Percentiles rank a stretch among this genome's conserved stretches.
phyloP scores from a whole-genome alignment of 1,284 basidiomycete species.

The Cryptococcus maquisensis region DNA sequence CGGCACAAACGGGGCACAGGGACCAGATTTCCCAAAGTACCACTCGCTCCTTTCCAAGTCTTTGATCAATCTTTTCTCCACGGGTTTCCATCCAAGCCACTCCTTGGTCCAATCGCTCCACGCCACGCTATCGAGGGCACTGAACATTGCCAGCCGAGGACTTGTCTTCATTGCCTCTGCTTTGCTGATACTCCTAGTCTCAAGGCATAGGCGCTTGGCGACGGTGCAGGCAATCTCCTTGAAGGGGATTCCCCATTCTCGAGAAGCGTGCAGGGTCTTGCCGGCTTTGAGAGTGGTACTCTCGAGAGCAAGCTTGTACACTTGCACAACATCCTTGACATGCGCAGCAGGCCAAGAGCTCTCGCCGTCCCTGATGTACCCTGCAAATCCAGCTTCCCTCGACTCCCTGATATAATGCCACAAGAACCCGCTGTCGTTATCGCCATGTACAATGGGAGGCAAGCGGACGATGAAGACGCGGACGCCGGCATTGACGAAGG shows the following conservation, averaged over 20 bases:
- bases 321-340: slow-evolving; percentile 23
- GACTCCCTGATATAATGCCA: slow-evolving; percentile 15
- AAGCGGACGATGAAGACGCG: slow-evolving; percentile 21
- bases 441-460: slow-evolving; percentile 22
- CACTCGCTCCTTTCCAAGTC: slow-evolving; percentile 6
- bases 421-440: slow-evolving; percentile 15
- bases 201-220: slow-evolving; percentile 14
- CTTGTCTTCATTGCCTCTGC: slow-evolving; percentile 18
- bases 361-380: slow-evolving; percentile 16
- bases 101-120: slow-evolving; percentile 1
- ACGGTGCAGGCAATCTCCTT: slow-evolving; percentile 20
- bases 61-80: slow-evolving; percentile 9
- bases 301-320: slow-evolving; percentile 31
- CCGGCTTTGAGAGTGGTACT: slow-evolving; percentile 12
- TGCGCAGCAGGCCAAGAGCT: slow-evolving; percentile 15
- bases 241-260: slow-evolving; percentile 10
- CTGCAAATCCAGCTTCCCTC: slow-evolving; percentile 12
- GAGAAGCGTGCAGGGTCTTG: slow-evolving; percentile 18
- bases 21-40: slow-evolving; percentile 9
- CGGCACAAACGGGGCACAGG: too few relatives aligned
- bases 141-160: slow-evolving; percentile 9
- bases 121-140: neutral
- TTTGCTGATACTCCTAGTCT: slow-evolving; percentile 2
- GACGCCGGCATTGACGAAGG: slow-evolving; percentile 12
- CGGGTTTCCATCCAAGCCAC: slow-evolving; percentile 11